Percentiles rank a stretch among this genome's conserved stretches.
Evolutionary conservation across 441 rosid species (phyloP).

Genomic region (Theobroma grandiflorum): DNA sequence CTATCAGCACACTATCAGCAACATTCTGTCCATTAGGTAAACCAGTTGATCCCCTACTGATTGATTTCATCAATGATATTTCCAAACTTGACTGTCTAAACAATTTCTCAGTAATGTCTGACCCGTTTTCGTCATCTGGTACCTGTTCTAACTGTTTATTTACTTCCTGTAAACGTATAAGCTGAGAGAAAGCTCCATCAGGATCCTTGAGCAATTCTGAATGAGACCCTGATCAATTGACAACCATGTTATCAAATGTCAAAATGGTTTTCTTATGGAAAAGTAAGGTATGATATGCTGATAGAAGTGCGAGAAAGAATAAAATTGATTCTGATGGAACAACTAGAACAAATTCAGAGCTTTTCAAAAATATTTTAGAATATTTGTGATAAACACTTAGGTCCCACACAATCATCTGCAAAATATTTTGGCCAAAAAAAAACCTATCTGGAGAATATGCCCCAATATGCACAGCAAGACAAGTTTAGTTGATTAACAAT

Average conservation of each 20-base stretch:
- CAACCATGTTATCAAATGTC: neutral
- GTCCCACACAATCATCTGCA: neutral
- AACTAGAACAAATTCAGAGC: no score
- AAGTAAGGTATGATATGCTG: neutral
- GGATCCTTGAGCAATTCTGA: slow-evolving; percentile 63
- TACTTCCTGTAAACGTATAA: slow-evolving; percentile 58
- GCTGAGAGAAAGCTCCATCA: slow-evolving; percentile 72
- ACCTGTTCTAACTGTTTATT: slow-evolving; percentile 47
- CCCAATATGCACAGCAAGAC: neutral
- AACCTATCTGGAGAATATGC: no score
- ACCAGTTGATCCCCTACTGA: slow-evolving; percentile 61
- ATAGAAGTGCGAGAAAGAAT: neutral
- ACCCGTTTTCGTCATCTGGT: slow-evolving; percentile 35
- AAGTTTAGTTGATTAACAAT: neutral
- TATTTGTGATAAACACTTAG: neutral
- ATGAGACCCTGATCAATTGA: slow-evolving; percentile 63
- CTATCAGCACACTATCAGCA: slow-evolving; percentile 23
- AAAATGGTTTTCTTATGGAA: neutral
- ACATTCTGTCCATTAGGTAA: slow-evolving; percentile 45
- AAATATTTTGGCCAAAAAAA: neutral
- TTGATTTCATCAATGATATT: slow-evolving; percentile 48
- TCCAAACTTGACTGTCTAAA: slow-evolving; percentile 42
- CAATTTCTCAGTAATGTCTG: slow-evolving; percentile 38
- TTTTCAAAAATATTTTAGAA: no score
- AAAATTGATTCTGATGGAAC: no score